phyloP scores from a whole-genome alignment of 495 filamentous ascomycete species.

The Daldinia grandis region DNA sequence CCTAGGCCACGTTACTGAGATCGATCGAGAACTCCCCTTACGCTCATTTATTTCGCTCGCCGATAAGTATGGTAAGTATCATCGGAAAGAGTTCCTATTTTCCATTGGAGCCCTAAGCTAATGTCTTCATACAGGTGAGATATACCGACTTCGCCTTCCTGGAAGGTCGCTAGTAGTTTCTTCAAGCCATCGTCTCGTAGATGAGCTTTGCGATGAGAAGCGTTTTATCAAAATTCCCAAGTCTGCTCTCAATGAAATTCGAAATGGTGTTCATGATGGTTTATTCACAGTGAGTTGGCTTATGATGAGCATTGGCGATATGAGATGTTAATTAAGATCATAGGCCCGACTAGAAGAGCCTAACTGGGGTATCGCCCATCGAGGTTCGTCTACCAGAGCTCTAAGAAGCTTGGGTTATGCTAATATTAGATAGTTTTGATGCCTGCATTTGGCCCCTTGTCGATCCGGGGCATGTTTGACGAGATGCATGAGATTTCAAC shows the following conservation, averaged over 20 bases:
- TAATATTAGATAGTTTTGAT: slow-evolving; percentile 49
- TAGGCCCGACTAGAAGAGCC: slow-evolving; percentile 65
- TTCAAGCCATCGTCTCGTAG: slow-evolving; percentile 63
- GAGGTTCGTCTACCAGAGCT: slow-evolving; percentile 48
- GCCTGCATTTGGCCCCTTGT: slow-evolving; percentile 76
- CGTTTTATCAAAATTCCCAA: slow-evolving; percentile 67
- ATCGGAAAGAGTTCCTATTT: neutral
- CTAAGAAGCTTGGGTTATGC: neutral
- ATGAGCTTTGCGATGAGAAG: slow-evolving; percentile 74
- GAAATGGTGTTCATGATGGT: slow-evolving; percentile 69
- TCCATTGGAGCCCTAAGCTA: neutral
- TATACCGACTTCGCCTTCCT: slow-evolving; percentile 43
- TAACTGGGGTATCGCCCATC: slow-evolving; percentile 76
- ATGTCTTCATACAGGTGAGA: slow-evolving; percentile 33
- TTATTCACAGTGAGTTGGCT: slow-evolving; percentile 64
- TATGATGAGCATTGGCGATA: neutral
- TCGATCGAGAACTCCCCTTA: slow-evolving; percentile 38
- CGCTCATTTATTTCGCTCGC: slow-evolving; percentile 40
- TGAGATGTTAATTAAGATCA: slow-evolving; percentile 6
- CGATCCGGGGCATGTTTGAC: slow-evolving; percentile 74
- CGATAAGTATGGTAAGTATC: slow-evolving; percentile 46
- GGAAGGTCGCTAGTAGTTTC: slow-evolving; percentile 49
- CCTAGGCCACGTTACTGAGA: slow-evolving; percentile 39
- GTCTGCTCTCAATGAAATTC: slow-evolving; percentile 55
- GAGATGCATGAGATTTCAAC: slow-evolving; percentile 79